These are phyloP conservation scores for Phytopythium kandeliae DNA, from an alignment of 352 stramenopile species.

Conservation along the genomic window DNA sequence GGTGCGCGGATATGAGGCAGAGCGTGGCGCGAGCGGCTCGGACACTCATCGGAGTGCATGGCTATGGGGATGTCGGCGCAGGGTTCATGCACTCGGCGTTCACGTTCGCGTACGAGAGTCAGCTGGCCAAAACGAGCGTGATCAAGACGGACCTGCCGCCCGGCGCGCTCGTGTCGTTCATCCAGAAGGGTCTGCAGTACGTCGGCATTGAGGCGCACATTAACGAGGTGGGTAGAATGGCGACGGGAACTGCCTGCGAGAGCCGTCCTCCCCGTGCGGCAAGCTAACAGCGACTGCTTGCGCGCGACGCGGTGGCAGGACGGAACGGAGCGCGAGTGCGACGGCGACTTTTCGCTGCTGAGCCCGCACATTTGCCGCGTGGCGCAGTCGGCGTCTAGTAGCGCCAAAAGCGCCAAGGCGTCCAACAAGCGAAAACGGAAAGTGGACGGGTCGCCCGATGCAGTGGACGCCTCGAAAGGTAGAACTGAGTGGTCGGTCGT, in stretches of 20 bases:
- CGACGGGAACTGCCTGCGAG: background rate
- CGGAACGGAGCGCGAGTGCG: constrained; percentile 78
- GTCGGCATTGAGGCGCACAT: constrained; percentile 89
- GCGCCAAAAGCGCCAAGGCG: constrained; percentile 46
- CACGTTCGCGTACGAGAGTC: constrained; percentile 98
- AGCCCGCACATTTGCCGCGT: constrained; percentile 89
- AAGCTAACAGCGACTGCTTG: background rate
- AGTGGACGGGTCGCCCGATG: constrained; percentile 53
- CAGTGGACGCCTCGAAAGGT: constrained; percentile 66
- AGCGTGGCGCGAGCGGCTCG: background rate
- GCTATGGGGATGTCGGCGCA: constrained; percentile 4
- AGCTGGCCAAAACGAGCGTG: constrained; percentile 92
- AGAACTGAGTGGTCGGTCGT: too few relatives aligned
- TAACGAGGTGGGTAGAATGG: constrained; percentile 70
- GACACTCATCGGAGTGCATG: background rate
- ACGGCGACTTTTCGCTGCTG: constrained; percentile 89
- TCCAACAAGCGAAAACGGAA: constrained; percentile 87
- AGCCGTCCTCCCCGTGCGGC: too few relatives aligned
- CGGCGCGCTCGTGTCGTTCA: constrained; percentile 95
- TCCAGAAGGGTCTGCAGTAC: constrained; percentile 98
- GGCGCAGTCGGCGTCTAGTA: constrained; percentile 68
- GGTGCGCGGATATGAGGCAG: constrained; percentile 44
- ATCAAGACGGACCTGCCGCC: constrained; percentile 93
- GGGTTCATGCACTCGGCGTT: constrained; percentile 97
- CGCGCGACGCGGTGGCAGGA: constrained; percentile 42